Evolutionary conservation across 2,329 filamentous ascomycete species (phyloP), one percentile per base, ranked within the genome.

Genomic region (Aspergillus flavus): DNA sequence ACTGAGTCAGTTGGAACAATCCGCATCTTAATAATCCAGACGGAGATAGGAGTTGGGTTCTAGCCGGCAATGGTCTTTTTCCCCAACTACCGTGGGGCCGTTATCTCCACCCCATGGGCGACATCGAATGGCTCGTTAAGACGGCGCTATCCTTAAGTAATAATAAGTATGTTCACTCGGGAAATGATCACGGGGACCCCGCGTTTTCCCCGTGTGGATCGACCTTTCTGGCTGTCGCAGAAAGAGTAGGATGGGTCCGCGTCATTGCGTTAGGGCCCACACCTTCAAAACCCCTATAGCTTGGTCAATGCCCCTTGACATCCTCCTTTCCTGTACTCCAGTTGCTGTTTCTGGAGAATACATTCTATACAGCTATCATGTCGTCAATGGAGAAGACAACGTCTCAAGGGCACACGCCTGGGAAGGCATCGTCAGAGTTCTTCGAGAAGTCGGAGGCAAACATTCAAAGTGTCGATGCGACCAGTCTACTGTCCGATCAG

Each of bases 361-460:
- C n/a, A 48, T 28, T 48, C 28, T 28, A 3, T 16, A 16, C 12
- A 10, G 45, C 12, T 10, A 39, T 41, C 10, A 43, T 53, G 28
- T 21, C 50, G 7, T 11, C 26, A 21, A 34, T 19, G 4, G 50
- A 53, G 28, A 12, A 12, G 21, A 6, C 16, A 12, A 16, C 14
- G 7, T 10, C 16, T 9, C 28, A 53, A 1, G 50, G 28, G 9
- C 26, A 34, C 19, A 12, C 28, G 11, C n/a, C 26, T 19, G 45
- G 45, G 14, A 59, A 59, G 39, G 19, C 46, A 6, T 21, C 41
- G 14, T 34, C 57, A 7, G 45, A 48, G n/a, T 55, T 26, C 26
- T 28, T 55, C 21, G 60, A 61, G 46, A 58, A 61, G 46, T 43
- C 28, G 9, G 60, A 45, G 19, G 55, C 54, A 0, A 21, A 12